Evolutionary conservation across 2,329 filamentous ascomycete genomes (phyloP).

Genomic region (Biscogniauxia marginata): DNA sequence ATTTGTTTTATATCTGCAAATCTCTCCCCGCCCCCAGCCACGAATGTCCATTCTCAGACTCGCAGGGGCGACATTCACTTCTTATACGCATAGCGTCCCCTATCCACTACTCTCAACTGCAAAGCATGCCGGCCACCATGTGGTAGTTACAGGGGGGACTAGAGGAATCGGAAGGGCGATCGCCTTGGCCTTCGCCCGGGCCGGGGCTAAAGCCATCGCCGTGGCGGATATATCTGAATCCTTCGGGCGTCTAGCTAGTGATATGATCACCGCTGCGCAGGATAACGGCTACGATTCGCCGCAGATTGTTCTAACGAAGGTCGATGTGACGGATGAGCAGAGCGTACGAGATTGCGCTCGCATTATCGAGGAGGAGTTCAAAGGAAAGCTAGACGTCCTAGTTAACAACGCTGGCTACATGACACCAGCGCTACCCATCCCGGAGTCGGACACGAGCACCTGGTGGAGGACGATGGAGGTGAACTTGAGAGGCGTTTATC

Average conservation of each 20-base stretch:
- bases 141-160: constrained; percentile 23
- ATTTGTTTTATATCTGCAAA: neutral
- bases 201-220: constrained; percentile 23
- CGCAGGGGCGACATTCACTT: constrained; percentile 18
- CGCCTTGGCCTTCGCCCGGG: constrained; percentile 20
- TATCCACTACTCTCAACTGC: constrained; percentile 11
- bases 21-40: no score
- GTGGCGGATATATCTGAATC: constrained; percentile 18
- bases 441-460: constrained; percentile 16
- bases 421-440: constrained; percentile 13
- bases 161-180: constrained; percentile 19
- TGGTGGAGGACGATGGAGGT: constrained; percentile 25
- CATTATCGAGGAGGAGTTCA: constrained; percentile 7
- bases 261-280: constrained; percentile 16
- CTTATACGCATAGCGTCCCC: constrained; percentile 9
- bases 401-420: constrained; percentile 16
- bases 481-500: constrained; percentile 20
- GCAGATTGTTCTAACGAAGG: constrained; percentile 8
- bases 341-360: constrained; percentile 13
- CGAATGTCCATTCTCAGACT: neutral
- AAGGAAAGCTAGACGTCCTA: constrained; percentile 14
- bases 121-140: constrained; percentile 13
- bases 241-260: constrained; percentile 13
- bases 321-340: constrained; percentile 15
- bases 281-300: constrained; percentile 17